These are phyloP conservation scores for Termitomyces sp. DNA, from an alignment of 768 basidiomycete species.

Conservation along the genomic window DNA sequence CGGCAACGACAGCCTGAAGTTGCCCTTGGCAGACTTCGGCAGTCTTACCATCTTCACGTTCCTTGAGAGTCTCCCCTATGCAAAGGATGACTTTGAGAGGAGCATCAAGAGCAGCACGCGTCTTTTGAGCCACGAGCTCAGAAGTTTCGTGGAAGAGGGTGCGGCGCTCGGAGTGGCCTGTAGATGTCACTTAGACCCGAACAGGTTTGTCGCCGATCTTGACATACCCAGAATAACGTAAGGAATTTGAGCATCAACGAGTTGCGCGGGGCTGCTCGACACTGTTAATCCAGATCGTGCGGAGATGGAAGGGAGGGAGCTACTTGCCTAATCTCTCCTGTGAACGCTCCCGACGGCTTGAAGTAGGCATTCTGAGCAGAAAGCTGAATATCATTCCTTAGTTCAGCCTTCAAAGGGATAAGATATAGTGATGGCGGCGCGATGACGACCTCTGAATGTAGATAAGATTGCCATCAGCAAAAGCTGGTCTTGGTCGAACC, in stretches of 20 bases:
- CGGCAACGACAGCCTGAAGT: conserved; percentile 69
- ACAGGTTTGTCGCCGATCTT: neutral
- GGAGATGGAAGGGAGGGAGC: neutral
- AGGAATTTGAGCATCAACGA: conserved; percentile 81
- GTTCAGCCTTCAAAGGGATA: conserved; percentile 57
- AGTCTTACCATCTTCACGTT: conserved; percentile 82
- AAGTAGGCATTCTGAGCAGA: conserved; percentile 91
- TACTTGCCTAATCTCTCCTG: conserved; percentile 89
- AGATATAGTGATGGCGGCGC: conserved; percentile 91
- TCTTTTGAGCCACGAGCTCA: conserved; percentile 80
- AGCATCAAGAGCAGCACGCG: conserved; percentile 72
- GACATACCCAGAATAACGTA: conserved; percentile 85
- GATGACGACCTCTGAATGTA: conserved; percentile 80
- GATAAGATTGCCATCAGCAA: conserved; percentile 15
- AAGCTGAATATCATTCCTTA: conserved; percentile 71
- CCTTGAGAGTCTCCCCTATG: conserved; percentile 88
- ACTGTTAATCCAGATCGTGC: neutral
- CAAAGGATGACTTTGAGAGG: conserved; percentile 90
- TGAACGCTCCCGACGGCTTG: conserved; percentile 86
- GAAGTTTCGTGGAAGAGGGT: conserved; percentile 89
- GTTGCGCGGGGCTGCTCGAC: conserved; percentile 65
- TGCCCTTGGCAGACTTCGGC: conserved; percentile 78
- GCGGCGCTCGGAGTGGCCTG: conserved; percentile 93
- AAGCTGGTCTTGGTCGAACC: neutral
- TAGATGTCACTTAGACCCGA: neutral